These are phyloP conservation scores for Coelastrella sp. DNA, from an alignment of 139 green algal genomes.

Conservation along the genomic window DNA sequence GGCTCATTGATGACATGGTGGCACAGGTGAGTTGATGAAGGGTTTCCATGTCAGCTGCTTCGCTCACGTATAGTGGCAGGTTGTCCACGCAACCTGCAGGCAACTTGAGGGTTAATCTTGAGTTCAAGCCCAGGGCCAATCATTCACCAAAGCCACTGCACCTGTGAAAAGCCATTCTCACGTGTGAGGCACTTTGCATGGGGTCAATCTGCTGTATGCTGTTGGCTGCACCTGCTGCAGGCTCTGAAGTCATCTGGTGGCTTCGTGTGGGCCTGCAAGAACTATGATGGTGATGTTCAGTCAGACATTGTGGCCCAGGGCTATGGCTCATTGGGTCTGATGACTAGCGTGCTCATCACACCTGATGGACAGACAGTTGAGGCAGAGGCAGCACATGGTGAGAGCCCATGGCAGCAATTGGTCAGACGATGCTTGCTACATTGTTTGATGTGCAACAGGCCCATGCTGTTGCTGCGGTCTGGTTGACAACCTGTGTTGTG, in stretches of 20 bases:
- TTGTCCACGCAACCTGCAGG: not conserved
- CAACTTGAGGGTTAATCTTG: not conserved
- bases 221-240: constrained; percentile 51
- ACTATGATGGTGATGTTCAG: constrained; percentile 97
- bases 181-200: too few relatives aligned
- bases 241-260: constrained; percentile 92
- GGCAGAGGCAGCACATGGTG: constrained; percentile 95
- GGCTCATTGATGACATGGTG: constrained; percentile 99
- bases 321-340: constrained; percentile 95
- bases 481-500: not conserved
- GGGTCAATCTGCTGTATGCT: not conserved
- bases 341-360: constrained; percentile 95
- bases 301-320: constrained; percentile 90
- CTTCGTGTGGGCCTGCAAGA: constrained; percentile 99
- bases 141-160: too few relatives aligned
- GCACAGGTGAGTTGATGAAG: constrained; percentile 69
- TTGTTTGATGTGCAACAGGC: too few relatives aligned
- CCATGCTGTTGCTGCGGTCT: not conserved
- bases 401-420: not conserved
- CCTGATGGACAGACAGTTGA: constrained; percentile 96
- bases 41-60: not conserved
- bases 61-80: not conserved
- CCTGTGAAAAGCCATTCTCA: too few relatives aligned
- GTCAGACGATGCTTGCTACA: too few relatives aligned
- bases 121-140: too few relatives aligned